phyloP scores from a whole-genome alignment of 495 filamentous ascomycete species.

The Aspergillus campestris region DNA sequence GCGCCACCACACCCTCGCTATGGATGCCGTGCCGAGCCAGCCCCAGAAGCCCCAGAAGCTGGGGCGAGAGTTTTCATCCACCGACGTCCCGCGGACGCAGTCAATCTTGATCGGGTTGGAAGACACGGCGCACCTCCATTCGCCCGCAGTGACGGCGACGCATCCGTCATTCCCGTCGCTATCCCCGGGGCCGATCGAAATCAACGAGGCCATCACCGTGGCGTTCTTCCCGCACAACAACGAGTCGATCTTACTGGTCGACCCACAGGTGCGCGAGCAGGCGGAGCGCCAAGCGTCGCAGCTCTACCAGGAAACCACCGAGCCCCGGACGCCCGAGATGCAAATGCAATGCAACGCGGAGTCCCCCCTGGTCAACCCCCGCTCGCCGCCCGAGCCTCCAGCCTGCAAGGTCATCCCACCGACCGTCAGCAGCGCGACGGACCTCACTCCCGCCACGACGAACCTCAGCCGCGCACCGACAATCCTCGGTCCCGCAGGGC shows the following conservation, averaged over 20 bases:
- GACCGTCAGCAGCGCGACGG: conserved; percentile 47
- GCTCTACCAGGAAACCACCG: conserved; percentile 12
- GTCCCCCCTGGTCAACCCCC: conserved; percentile 68
- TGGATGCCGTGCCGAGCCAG: conserved; percentile 15
- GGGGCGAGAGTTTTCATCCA: too few relatives aligned
- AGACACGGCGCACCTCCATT: conserved; percentile 29
- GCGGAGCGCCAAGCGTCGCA: conserved; percentile 15
- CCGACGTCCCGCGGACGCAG: conserved; percentile 18
- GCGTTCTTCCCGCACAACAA: conserved; percentile 84
- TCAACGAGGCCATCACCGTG: conserved; percentile 71
- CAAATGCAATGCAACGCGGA: conserved; percentile 42
- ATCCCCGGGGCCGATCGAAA: conserved; percentile 43
- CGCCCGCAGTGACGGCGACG: conserved; percentile 39
- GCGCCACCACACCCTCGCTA: conserved; percentile 46
- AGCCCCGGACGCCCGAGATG: conserved; percentile 29
- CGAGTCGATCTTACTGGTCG: conserved; percentile 66
- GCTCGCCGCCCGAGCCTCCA: conserved; percentile 61
- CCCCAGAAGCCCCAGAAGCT: too few relatives aligned
- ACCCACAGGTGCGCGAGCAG: conserved; percentile 47
- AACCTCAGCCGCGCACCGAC: conserved; percentile 64
- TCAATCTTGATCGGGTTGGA: conserved; percentile 25
- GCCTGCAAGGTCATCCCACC: conserved; percentile 67
- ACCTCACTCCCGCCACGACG: conserved; percentile 45
- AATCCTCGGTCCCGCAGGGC: conserved; percentile 62
- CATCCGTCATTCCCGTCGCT: conserved; percentile 42